Percentiles rank a stretch among this genome's conserved stretches.
phyloP scores from a whole-genome alignment of 495 filamentous ascomycete species.

The Penicillium tannophilum region DNA sequence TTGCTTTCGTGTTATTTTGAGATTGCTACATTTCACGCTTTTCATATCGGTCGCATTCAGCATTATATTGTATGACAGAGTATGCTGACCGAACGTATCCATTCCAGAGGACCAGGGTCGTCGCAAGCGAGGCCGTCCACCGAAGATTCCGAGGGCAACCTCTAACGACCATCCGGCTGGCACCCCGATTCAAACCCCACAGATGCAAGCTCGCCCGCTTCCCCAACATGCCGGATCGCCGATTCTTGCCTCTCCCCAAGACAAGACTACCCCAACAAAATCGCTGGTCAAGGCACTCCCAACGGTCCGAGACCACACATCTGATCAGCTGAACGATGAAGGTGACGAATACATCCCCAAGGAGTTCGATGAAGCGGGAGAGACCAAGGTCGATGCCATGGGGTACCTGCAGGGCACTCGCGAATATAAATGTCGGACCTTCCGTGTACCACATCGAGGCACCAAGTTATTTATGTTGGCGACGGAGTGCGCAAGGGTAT shows the following conservation, averaged over 20 bases:
- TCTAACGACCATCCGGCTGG: slow-evolving; percentile 52
- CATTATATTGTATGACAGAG: not conserved
- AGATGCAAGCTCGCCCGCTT: slow-evolving; percentile 69
- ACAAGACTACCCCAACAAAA: slow-evolving; percentile 88
- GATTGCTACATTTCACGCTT: not conserved
- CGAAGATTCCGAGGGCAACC: slow-evolving; percentile 63
- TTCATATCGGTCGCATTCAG: slow-evolving; percentile 11
- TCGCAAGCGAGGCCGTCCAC: slow-evolving; percentile 84
- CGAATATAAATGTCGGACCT: slow-evolving; percentile 92
- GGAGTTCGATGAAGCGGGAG: slow-evolving; percentile 87
- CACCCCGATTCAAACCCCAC: slow-evolving; percentile 72
- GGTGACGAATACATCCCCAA: slow-evolving; percentile 96
- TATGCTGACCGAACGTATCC: slow-evolving; percentile 20
- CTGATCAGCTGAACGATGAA: slow-evolving; percentile 87
- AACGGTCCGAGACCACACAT: slow-evolving; percentile 95
- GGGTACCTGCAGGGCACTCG: slow-evolving; percentile 80
- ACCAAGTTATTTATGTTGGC: slow-evolving; percentile 98
- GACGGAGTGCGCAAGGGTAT: slow-evolving; percentile 92
- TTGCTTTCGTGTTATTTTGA: not conserved
- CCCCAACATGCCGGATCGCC: slow-evolving; percentile 62
- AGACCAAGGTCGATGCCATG: slow-evolving; percentile 86
- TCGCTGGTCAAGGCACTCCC: slow-evolving; percentile 89
- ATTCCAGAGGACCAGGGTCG: slow-evolving; percentile 69
- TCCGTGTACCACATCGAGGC: slow-evolving; percentile 84
- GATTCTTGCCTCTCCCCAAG: slow-evolving; percentile 72